phyloP scores from a whole-genome alignment of 495 filamentous ascomycete species.

The Cairneyella variabilis region DNA sequence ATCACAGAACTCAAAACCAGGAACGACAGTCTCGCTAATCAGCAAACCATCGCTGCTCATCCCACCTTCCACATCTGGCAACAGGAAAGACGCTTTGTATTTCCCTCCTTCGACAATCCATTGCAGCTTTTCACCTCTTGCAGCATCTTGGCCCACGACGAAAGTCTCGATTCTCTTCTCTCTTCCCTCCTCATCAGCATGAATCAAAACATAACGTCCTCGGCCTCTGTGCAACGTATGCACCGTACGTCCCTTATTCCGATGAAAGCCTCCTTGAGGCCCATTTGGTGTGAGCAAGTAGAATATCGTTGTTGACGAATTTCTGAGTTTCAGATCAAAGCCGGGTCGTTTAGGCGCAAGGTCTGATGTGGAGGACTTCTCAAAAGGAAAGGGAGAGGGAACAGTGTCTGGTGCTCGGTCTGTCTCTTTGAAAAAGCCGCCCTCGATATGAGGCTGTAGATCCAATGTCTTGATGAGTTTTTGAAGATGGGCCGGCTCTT shows the following conservation, averaged over 20 bases:
- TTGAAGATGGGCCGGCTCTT: constrained; percentile 34
- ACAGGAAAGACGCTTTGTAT: constrained; percentile 57
- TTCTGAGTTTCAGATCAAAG: constrained; percentile 36
- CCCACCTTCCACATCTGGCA: constrained; percentile 40
- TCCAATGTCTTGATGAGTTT: constrained; percentile 40
- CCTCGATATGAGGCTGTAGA: constrained; percentile 54
- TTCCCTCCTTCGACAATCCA: constrained; percentile 67
- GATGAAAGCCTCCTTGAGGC: constrained; percentile 56
- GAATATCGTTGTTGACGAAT: constrained; percentile 50
- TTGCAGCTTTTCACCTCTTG: constrained; percentile 54
- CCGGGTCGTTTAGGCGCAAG: constrained; percentile 27
- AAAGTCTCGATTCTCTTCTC: constrained; percentile 55
- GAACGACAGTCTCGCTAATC: constrained; percentile 65
- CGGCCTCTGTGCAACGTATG: constrained; percentile 58
- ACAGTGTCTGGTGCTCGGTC: constrained; percentile 49
- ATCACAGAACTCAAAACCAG: constrained; percentile 61
- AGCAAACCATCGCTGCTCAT: constrained; percentile 44
- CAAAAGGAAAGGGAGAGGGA: constrained; percentile 44
- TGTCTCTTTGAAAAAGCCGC: constrained; percentile 62
- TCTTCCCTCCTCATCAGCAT: constrained; percentile 39
- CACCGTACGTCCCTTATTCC: constrained; percentile 54
- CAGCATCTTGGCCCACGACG: constrained; percentile 53
- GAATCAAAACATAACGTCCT: constrained; percentile 59
- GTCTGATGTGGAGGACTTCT: constrained; percentile 15
- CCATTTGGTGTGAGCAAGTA: constrained; percentile 57